phyloP scores from a whole-genome alignment of 2,329 filamentous ascomycete species.

The Trichoderma sp. region DNA sequence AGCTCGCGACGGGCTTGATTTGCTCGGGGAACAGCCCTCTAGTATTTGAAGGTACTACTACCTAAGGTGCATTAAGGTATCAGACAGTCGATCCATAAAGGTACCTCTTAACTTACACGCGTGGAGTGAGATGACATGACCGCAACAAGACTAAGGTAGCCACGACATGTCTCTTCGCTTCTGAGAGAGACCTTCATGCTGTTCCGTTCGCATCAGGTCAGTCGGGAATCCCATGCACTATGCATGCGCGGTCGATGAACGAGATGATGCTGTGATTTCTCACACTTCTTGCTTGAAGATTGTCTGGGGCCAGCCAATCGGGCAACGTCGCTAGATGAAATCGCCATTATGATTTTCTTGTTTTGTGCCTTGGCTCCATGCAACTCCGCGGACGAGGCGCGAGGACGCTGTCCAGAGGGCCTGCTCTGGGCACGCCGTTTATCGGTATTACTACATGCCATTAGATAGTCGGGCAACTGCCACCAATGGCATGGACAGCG shows the following conservation, averaged over 20 bases:
- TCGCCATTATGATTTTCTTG: constrained; percentile 30
- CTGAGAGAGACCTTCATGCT: not conserved
- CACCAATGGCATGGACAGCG: constrained; percentile 4
- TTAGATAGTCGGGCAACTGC: constrained; percentile 11
- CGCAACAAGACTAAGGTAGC: constrained; percentile 15
- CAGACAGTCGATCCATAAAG: constrained; percentile 18
- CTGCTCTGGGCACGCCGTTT: not conserved
- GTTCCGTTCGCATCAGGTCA: constrained; percentile 22
- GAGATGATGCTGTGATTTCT: constrained; percentile 17
- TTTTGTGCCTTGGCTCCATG: constrained; percentile 20
- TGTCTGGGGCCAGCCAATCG: constrained; percentile 41
- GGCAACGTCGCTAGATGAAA: constrained; percentile 19
- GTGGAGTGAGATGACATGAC: constrained; percentile 13
- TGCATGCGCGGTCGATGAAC: constrained; percentile 7
- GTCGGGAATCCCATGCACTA: constrained; percentile 4
- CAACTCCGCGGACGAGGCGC: constrained; percentile 30
- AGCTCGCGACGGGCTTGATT: constrained; percentile 8
- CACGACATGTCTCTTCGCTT: not conserved
- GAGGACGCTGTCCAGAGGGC: constrained; percentile 6
- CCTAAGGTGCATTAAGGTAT: too few species aligned
- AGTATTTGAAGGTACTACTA: too few species aligned
- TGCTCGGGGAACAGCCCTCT: not conserved
- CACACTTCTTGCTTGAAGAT: constrained; percentile 23
- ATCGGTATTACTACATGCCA: constrained; percentile 14
- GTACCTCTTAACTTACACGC: constrained; percentile 16